phyloP scores from a whole-genome alignment of 495 filamentous ascomycete genomes.

The Trichoderma orchidacearum region DNA sequence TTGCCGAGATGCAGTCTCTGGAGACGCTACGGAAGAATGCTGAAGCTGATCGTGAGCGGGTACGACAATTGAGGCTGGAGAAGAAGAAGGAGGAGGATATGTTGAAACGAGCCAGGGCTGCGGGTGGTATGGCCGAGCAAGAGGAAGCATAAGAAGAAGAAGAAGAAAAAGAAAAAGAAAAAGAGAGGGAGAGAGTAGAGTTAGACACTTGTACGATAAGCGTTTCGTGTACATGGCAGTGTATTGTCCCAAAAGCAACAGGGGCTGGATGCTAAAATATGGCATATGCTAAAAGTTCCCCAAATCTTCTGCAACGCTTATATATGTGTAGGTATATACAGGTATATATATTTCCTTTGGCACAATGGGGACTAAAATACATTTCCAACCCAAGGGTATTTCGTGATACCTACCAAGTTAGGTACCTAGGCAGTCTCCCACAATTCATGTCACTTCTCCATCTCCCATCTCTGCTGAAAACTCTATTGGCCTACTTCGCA shows the following conservation, averaged over 20 bases:
- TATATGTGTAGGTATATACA: too few species aligned
- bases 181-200: not conserved
- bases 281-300: not conserved
- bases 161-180: not conserved
- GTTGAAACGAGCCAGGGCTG: conserved; percentile 8
- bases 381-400: too few species aligned
- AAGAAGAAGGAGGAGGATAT: conserved; percentile 45
- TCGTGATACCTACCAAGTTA: too few species aligned
- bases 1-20: conserved; percentile 41
- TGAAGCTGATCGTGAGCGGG: conserved; percentile 42
- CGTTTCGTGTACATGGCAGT: not conserved
- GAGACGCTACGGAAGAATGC: conserved; percentile 39
- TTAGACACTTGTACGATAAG: conserved; percentile 1
- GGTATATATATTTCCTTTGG: too few species aligned
- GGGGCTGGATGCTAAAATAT: not conserved
- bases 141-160: not conserved
- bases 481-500: too few species aligned
- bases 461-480: too few species aligned
- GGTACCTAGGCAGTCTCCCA: too few species aligned
- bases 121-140: conserved; percentile 1
- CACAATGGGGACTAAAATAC: too few species aligned
- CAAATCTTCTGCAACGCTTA: not conserved
- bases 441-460: too few species aligned
- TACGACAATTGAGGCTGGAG: conserved; percentile 47
- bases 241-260: not conserved